Conservation (phyloP, 495 filamentous ascomycete species). For the Tuber magnatum region DNA sequence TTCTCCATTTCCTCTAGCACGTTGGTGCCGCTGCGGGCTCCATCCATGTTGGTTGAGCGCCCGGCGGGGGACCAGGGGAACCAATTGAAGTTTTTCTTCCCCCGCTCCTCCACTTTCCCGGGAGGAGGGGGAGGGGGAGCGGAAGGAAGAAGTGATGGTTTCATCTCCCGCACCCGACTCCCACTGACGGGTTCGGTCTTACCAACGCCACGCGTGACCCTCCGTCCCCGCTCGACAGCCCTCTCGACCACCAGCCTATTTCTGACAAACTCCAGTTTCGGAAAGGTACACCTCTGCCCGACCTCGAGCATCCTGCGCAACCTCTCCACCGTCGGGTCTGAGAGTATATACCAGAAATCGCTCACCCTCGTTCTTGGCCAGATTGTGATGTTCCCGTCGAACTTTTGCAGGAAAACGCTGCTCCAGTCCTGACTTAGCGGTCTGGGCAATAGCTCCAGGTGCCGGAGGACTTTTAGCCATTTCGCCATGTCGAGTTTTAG, state of each 20-base stretch:
- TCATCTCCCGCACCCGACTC: slow-evolving; percentile 3
- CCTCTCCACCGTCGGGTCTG: slow-evolving; percentile 66
- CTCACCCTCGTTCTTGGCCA: slow-evolving; percentile 70
- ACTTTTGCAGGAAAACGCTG: slow-evolving; percentile 89
- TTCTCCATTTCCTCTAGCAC: slow-evolving; percentile 28
- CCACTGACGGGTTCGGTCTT: background rate
- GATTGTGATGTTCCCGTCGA: slow-evolving; percentile 89
- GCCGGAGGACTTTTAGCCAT: slow-evolving; percentile 88
- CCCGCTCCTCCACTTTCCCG: background rate
- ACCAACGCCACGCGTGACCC: slow-evolving; percentile 21
- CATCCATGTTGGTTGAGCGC: slow-evolving; percentile 2
- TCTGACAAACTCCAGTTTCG: slow-evolving; percentile 80
- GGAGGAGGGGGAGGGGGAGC: background rate
- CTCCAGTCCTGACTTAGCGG: slow-evolving; percentile 94
- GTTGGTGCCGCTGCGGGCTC: slow-evolving; percentile 14
- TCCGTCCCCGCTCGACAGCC: slow-evolving; percentile 65
- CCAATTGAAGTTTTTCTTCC: slow-evolving; percentile 7
- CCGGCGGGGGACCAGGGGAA: slow-evolving; percentile 19
- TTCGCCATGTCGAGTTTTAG: slow-evolving; percentile 92
- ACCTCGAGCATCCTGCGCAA: slow-evolving; percentile 80
- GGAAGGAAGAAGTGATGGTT: background rate
- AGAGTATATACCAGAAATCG: slow-evolving; percentile 81
- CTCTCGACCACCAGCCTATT: slow-evolving; percentile 80
- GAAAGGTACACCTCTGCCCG: slow-evolving; percentile 77
- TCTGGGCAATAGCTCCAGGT: slow-evolving; percentile 82